Evolutionary conservation across 1,139 yeast genomes (phyloP), one percentile per base, ranked within the genome.

Genomic region (Eremothecium gossypii): DNA sequence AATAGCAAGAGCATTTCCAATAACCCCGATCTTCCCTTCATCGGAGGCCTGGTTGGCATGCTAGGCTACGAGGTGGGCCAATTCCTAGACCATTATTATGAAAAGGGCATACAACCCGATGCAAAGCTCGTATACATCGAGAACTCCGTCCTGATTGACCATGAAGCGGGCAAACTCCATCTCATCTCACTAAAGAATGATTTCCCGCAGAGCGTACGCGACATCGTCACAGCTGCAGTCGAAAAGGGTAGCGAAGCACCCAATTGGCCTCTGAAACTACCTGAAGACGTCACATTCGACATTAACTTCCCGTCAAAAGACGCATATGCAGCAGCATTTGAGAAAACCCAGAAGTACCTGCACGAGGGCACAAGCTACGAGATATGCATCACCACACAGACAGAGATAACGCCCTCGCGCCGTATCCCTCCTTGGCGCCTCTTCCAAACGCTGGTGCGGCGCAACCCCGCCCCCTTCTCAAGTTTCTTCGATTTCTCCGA

Each of bases 381-480:
- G 59, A 71, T 93, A 23, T 91, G 98, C 57, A 70, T 91, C 33
- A 91, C 98, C 0, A 81, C 84, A 0, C 84, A 77, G 49, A 85
- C 94, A 50, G 71, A 69, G 42, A 71, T 89, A 17, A 64, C 61
- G 17, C 66, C 79, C 38, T 79, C 75, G 1, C 48, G 57, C 12
- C 49, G 61, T 12, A 54, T 77, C 11, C 51, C 69, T 4, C 72
- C 95, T 0, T 91, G 97, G 96, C 76, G 76, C 23, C 69, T 91
- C 4, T 93, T 87, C 65, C 80, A 83, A 55, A 73, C 78, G 1
- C 67, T 91, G 41, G 76, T 85, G 0, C 60, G 66, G 23, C 75
- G 74, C 45, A 93, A 93, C 57, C 97, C 98, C 2, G 85, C 97
- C 0, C 98, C 99, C 1, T 89, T 83, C 59, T 80, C 96, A 1